A percentile compares a stretch with the other conserved stretches of the same genome.
These are phyloP conservation scores for Cinnamomum micranthum DNA, from an alignment of 164 flowering plant species.

Conservation along the genomic window DNA sequence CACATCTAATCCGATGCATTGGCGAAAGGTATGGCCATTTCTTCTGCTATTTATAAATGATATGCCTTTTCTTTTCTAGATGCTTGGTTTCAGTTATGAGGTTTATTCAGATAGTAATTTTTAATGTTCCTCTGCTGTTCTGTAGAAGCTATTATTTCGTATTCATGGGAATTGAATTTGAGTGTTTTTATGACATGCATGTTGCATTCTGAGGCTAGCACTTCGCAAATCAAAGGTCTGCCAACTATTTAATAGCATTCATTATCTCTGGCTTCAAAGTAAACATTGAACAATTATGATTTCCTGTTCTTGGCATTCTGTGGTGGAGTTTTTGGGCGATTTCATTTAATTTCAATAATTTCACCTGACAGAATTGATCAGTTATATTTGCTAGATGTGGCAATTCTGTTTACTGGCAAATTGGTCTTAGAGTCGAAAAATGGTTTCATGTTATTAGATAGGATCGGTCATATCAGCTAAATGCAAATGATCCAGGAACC, in stretches of 20 bases:
- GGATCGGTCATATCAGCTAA: no score
- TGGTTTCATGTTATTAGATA: no score
- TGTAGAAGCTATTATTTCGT: neutral
- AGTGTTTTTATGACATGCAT: neutral
- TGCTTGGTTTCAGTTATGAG: neutral
- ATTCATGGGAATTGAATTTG: neutral
- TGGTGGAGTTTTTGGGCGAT: neutral
- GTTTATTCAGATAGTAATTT: neutral
- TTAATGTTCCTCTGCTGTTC: neutral
- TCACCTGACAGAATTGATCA: neutral
- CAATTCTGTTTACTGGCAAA: neutral
- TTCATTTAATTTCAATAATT: neutral
- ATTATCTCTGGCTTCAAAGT: neutral
- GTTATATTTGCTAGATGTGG: neutral
- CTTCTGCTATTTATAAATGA: neutral
- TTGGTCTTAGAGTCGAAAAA: no score
- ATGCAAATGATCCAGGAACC: no score
- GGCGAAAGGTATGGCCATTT: slow-evolving; percentile 12
- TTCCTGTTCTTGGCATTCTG: neutral
- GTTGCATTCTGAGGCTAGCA: neutral
- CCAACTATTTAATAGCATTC: neutral
- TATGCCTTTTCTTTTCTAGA: neutral
- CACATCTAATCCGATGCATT: slow-evolving; percentile 15
- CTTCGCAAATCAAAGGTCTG: neutral
- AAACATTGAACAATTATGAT: neutral